Percentiles rank a stretch among this genome's conserved stretches.
Evolutionary conservation across 2,329 filamentous ascomycete species (phyloP).

Genomic region (Penicillium sp.): DNA sequence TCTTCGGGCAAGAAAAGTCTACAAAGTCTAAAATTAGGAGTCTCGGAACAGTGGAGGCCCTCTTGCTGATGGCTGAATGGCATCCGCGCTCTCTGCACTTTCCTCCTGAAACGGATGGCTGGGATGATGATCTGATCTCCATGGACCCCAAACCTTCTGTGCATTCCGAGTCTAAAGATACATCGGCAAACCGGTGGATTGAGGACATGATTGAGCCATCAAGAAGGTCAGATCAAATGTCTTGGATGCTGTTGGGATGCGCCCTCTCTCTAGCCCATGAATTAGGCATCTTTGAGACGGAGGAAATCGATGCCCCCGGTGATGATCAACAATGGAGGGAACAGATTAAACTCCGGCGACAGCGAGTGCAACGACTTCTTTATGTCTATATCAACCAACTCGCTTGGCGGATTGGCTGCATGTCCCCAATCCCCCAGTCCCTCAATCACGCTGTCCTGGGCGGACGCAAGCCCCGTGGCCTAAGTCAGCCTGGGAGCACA

Average conservation of each 20-base stretch:
- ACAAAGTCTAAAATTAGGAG: slow-evolving; percentile 58
- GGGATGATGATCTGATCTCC: slow-evolving; percentile 60
- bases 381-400: slow-evolving; percentile 60
- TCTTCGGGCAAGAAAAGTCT: slow-evolving; percentile 60
- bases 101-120: slow-evolving; percentile 60
- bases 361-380: slow-evolving; percentile 47
- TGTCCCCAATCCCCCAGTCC: slow-evolving; percentile 58
- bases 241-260: slow-evolving; percentile 64
- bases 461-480: slow-evolving; percentile 40
- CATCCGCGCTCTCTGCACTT: slow-evolving; percentile 62
- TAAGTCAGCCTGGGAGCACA: slow-evolving; percentile 52
- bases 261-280: slow-evolving; percentile 61
- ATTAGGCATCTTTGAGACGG: slow-evolving; percentile 57
- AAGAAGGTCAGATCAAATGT: slow-evolving; percentile 63
- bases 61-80: slow-evolving; percentile 63
- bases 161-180: slow-evolving; percentile 33
- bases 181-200: slow-evolving; percentile 53
- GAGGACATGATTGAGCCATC: slow-evolving; percentile 62
- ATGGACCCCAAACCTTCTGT: slow-evolving; percentile 46
- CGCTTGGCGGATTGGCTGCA: slow-evolving; percentile 58
- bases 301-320: slow-evolving; percentile 34
- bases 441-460: slow-evolving; percentile 43
- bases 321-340: slow-evolving; percentile 38
- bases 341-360: slow-evolving; percentile 41
- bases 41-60: slow-evolving; percentile 60